Percentiles rank a stretch among this genome's conserved stretches.
phyloP scores from a whole-genome alignment of 768 basidiomycete species.

The Rhizopogon vinicolor region DNA sequence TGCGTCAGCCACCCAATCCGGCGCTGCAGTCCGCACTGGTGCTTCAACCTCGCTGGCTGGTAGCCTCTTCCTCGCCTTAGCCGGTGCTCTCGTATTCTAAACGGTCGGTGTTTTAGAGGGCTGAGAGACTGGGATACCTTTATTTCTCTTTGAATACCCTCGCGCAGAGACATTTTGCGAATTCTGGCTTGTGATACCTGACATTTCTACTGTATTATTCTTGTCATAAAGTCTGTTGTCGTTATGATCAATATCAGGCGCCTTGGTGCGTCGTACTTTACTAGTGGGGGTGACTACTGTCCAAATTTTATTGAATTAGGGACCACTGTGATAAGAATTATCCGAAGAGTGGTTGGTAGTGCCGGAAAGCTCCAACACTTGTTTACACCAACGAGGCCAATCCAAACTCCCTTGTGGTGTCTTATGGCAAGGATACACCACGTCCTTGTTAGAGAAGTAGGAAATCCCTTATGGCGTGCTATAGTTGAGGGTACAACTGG shows the following conservation, averaged over 20 bases:
- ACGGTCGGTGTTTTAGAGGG: background rate
- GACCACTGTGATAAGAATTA: no score
- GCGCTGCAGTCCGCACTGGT: conserved; percentile 18
- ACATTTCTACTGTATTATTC: conserved; percentile 18
- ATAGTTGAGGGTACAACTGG: no score
- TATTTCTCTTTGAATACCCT: background rate
- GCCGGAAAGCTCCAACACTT: no score
- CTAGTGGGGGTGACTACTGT: no score
- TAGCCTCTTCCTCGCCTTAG: conserved; percentile 16
- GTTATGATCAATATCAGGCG: no score
- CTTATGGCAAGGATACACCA: no score
- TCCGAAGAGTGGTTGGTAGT: no score
- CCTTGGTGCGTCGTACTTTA: conserved; percentile 2
- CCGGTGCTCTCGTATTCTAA: conserved; percentile 18
- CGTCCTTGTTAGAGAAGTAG: no score
- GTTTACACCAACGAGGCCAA: no score
- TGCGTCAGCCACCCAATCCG: conserved; percentile 11
- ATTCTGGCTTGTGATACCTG: conserved; percentile 3
- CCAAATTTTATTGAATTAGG: no score
- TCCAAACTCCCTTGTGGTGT: no score
- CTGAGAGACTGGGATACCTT: conserved; percentile 2
- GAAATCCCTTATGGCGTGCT: no score
- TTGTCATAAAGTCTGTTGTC: background rate
- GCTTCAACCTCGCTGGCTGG: conserved; percentile 16
- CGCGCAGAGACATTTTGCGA: conserved; percentile 4